Conservation (phyloP, 2,329 filamentous ascomycete genomes). For the Trichophyton verrucosum region DNA sequence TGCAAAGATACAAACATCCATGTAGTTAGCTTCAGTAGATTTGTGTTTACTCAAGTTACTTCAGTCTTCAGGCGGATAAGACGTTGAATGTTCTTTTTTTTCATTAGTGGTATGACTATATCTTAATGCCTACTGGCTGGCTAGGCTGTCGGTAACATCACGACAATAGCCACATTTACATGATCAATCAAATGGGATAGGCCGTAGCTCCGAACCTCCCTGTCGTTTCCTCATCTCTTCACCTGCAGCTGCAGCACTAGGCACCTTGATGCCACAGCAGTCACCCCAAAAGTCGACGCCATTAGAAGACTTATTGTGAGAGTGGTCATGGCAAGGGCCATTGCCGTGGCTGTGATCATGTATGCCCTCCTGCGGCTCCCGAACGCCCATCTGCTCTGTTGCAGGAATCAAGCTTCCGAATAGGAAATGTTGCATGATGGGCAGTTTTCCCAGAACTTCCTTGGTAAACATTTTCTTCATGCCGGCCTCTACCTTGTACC, state of each 20-base stretch:
- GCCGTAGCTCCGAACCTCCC: conserved; percentile 52
- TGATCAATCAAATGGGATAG: conserved; percentile 35
- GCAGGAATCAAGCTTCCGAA: conserved; percentile 80
- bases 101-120: neutral
- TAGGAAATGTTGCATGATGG: conserved; percentile 97
- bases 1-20: neutral
- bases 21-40: neutral
- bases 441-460: conserved; percentile 83
- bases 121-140: neutral
- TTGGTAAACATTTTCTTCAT: conserved; percentile 96
- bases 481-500: conserved; percentile 83
- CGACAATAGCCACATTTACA: neutral
- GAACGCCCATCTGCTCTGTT: conserved; percentile 58
- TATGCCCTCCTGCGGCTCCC: conserved; percentile 31
- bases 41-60: too few species aligned
- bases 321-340: conserved; percentile 49
- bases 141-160: neutral
- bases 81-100: neutral
- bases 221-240: conserved; percentile 71
- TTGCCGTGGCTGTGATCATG: conserved; percentile 44
- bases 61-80: neutral
- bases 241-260: conserved; percentile 81
- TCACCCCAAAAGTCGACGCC: conserved; percentile 62
- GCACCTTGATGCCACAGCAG: conserved; percentile 95
- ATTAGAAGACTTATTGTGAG: conserved; percentile 34